Evolutionary conservation across 768 basidiomycete genomes (phyloP), one percentile per base, ranked within the genome.

Genomic region (Boletus reticuloceps): DNA sequence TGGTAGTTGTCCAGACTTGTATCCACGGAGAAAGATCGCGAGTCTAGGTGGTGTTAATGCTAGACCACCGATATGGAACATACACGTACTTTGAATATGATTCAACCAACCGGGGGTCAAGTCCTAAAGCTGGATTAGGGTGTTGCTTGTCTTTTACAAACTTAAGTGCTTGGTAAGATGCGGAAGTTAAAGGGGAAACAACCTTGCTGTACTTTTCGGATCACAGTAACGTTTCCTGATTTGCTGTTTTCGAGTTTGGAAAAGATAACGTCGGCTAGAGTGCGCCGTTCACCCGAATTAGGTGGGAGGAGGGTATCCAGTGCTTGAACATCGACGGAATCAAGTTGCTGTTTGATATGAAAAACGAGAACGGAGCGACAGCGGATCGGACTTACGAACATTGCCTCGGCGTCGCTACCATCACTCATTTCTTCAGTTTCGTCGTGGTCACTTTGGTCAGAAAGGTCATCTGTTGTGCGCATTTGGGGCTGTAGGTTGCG

Each of bases 231-330:
- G 38, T 80, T 76, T 43, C 76, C 75, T 5, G 78, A 69, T 58
- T 86, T 84, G 47, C 76, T 79, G 53, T 79, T 81, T 55, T 95
- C 88, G 22, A 99, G 78, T 74, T 98, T 98, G 25, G 90, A 82
- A 67, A 99, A 92, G 55, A 98, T 99, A n/a, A 98, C 79, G 69
- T 99, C 97, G 31, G 97, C 97, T 31, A 99, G 76, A 3, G 96
- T 98, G 69, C 83, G 82, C 43, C 91, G 83, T 69, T 91, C 87
- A 8, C 82, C 80, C 16, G 83, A 78, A 71, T 87, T 91, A 14
- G 84, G 74, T 38, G 93, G 93, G 41, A 91, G 80, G 31, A 94
- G 76, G 14, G 84, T 77, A 62, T 98, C 94, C 36, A 99, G 77
- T 1, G 93, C 84, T 60, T 88, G 83, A 71, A 96, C 79, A 73